These are phyloP conservation scores for Albifimbria verrucaria DNA, from an alignment of 2,329 filamentous ascomycete genomes.

Conservation along the genomic window DNA sequence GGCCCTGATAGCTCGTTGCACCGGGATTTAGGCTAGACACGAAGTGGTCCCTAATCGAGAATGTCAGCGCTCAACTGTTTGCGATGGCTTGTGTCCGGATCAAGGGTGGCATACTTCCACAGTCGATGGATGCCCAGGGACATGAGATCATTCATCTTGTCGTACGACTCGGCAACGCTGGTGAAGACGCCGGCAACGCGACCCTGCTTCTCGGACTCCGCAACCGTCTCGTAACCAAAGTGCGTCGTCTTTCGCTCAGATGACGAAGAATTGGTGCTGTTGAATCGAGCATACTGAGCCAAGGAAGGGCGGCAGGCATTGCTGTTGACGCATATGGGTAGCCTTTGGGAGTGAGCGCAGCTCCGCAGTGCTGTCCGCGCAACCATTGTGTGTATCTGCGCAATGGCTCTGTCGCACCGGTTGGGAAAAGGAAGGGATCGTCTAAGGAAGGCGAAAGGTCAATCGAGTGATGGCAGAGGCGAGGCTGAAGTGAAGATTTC, in stretches of 20 bases:
- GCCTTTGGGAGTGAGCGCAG: conserved; percentile 19
- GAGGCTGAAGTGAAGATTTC: not conserved
- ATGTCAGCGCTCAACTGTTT: not conserved
- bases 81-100: not conserved
- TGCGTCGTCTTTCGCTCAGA: conserved; percentile 64
- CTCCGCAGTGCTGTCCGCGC: conserved; percentile 25
- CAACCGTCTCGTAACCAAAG: conserved; percentile 85
- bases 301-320: conserved; percentile 23
- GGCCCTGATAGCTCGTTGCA: conserved; percentile 39
- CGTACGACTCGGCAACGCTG: conserved; percentile 90
- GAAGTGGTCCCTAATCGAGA: conserved; percentile 69
- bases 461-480: not conserved
- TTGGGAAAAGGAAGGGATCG: not conserved
- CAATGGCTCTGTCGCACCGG: not conserved
- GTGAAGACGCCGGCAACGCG: conserved; percentile 86
- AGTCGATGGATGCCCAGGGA: conserved; percentile 93
- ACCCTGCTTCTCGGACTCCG: conserved; percentile 70
- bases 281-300: conserved; percentile 21
- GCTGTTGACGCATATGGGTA: conserved; percentile 10
- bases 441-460: not conserved
- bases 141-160: conserved; percentile 99
- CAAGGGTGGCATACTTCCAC: conserved; percentile 64
- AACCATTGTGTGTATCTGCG: conserved; percentile 18
- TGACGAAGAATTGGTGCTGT: conserved; percentile 20
- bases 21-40: conserved; percentile 88